phyloP scores from a whole-genome alignment of 805 yeast genomes.

The Sungouiozyma intestinalis region DNA sequence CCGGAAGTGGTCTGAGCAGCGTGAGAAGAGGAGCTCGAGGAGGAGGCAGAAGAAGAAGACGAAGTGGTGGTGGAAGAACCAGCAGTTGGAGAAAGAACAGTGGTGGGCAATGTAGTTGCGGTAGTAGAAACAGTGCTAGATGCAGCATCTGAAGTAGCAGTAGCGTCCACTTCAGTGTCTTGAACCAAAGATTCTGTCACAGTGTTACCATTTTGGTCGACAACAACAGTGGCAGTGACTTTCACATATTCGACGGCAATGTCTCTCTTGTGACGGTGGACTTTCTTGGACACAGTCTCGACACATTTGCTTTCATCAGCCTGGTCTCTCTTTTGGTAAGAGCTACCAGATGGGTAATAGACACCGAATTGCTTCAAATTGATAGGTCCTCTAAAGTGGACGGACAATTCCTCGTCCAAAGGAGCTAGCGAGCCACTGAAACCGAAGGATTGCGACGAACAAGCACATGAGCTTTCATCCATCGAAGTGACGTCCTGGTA shows the following conservation, averaged over 20 bases:
- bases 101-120: slow-evolving; percentile 8
- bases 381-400: slow-evolving; percentile 72
- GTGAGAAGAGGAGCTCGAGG: slow-evolving; percentile 24
- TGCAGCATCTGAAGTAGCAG: slow-evolving; percentile 9
- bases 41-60: slow-evolving; percentile 22
- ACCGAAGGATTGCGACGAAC: slow-evolving; percentile 45
- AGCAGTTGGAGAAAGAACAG: slow-evolving; percentile 4
- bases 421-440: slow-evolving; percentile 64
- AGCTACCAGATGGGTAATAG: slow-evolving; percentile 52
- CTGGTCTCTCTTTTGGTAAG: slow-evolving; percentile 35
- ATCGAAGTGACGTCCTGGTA: slow-evolving; percentile 72
- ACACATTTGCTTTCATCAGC: slow-evolving; percentile 26
- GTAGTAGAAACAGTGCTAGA: slow-evolving; percentile 7
- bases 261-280: slow-evolving; percentile 48
- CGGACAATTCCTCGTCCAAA: slow-evolving; percentile 55
- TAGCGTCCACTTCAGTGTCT: slow-evolving; percentile 10
- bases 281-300: slow-evolving; percentile 4
- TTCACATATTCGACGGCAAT: slow-evolving; percentile 53
- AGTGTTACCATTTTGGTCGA: slow-evolving; percentile 43
- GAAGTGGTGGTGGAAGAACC: slow-evolving; percentile 18
- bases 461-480: slow-evolving; percentile 60
- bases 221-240: slow-evolving; percentile 71
- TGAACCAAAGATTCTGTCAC: slow-evolving; percentile 9
- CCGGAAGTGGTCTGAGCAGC: slow-evolving; percentile 31
- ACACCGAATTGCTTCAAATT: slow-evolving; percentile 66